These are phyloP conservation scores for Phytophthora palmivora DNA, from an alignment of 352 stramenopile genomes.

Conservation along the genomic window DNA sequence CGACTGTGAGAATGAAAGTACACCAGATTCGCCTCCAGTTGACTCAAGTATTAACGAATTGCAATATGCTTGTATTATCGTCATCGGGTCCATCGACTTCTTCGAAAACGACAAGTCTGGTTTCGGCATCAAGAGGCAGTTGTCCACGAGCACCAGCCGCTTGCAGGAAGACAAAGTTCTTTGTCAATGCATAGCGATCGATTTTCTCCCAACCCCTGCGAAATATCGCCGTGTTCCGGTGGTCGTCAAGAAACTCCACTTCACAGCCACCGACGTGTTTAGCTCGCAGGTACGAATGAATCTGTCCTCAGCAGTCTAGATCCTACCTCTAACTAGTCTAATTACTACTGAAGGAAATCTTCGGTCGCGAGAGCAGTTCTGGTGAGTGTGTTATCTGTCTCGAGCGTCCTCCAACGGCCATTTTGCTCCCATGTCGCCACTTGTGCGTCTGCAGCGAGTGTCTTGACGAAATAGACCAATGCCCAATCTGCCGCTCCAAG, in stretches of 20 bases:
- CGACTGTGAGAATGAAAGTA: slow-evolving; percentile 16
- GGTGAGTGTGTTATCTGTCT: slow-evolving; percentile 75
- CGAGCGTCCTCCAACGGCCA: slow-evolving; percentile 43
- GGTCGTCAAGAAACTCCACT: slow-evolving; percentile 59
- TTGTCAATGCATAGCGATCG: slow-evolving; percentile 58
- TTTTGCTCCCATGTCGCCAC: slow-evolving; percentile 73
- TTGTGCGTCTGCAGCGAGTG: slow-evolving; percentile 71
- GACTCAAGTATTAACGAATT: slow-evolving; percentile 2
- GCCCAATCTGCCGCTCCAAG: slow-evolving; percentile 68
- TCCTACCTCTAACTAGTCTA: neutral
- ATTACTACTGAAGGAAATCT: slow-evolving; percentile 56
- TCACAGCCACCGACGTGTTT: slow-evolving; percentile 47
- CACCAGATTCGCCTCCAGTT: neutral
- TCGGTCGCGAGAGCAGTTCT: slow-evolving; percentile 26
- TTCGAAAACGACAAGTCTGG: slow-evolving; percentile 12
- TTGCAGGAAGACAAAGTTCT: slow-evolving; percentile 38
- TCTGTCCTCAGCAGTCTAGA: neutral
- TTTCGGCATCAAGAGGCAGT: slow-evolving; percentile 1
- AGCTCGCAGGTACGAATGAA: slow-evolving; percentile 40
- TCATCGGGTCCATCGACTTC: slow-evolving; percentile 27
- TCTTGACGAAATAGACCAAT: slow-evolving; percentile 76
- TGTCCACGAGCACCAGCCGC: neutral
- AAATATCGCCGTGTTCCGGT: slow-evolving; percentile 33
- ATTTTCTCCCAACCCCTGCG: slow-evolving; percentile 63
- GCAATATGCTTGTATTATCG: slow-evolving; percentile 45